Evolutionary conservation across 306 rosid genomes (phyloP).

Genomic region (Prunus mongolica): DNA sequence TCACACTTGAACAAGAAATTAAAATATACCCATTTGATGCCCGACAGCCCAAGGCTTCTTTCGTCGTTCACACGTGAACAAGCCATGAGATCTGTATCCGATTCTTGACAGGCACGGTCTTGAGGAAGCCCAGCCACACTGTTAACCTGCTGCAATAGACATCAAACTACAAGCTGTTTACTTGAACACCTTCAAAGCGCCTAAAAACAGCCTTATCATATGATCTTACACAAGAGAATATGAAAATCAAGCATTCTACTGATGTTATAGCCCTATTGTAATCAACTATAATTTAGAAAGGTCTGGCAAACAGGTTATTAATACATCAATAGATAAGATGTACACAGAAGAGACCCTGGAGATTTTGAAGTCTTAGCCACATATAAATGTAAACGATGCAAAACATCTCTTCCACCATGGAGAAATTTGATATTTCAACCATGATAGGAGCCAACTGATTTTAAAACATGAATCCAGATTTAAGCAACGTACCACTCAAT

Average conservation of each 20-base stretch:
- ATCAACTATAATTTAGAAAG: background rate
- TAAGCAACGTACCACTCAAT: background rate
- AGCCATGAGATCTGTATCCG: slow-evolving; percentile 33
- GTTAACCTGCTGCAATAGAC: slow-evolving; percentile 51
- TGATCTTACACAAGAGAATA: background rate
- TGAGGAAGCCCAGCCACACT: slow-evolving; percentile 34
- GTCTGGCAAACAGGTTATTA: background rate
- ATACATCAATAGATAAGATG: background rate
- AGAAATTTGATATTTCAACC: background rate
- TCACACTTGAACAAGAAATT: slow-evolving; percentile 1
- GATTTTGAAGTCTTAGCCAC: background rate
- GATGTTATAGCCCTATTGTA: background rate
- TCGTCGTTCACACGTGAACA: slow-evolving; percentile 50
- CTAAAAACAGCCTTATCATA: background rate
- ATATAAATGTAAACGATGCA: background rate
- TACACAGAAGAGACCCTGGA: background rate
- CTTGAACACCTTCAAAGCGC: background rate
- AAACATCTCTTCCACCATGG: background rate
- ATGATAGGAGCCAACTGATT: background rate
- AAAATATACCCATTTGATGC: slow-evolving; percentile 75
- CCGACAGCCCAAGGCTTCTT: slow-evolving; percentile 76
- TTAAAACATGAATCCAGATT: background rate
- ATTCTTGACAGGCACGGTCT: slow-evolving; percentile 38
- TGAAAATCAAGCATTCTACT: background rate
- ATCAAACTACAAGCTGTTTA: background rate